A percentile compares a stretch with the other conserved stretches of the same genome.
Evolutionary conservation across 1,284 basidiomycete species (phyloP).

Genomic region (Pascua guehoae): DNA sequence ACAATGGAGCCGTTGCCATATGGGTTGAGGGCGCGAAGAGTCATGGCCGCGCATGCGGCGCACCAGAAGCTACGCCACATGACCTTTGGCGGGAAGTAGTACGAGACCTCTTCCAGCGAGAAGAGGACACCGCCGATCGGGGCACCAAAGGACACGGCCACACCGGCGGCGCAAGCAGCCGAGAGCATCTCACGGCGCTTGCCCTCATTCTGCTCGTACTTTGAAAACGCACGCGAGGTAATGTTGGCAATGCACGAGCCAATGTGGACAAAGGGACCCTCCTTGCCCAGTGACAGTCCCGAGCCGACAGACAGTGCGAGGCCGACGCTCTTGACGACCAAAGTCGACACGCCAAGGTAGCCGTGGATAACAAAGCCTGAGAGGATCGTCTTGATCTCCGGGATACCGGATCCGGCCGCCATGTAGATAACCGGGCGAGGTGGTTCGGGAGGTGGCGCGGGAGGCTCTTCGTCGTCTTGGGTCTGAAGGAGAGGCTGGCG

Average conservation of each 20-base stretch:
- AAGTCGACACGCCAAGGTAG: slow-evolving; percentile 83
- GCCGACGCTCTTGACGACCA: slow-evolving; percentile 88
- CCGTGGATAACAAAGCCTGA: slow-evolving; percentile 97
- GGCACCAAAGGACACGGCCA: slow-evolving; percentile 69
- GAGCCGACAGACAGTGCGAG: slow-evolving; percentile 86
- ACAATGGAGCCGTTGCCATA: slow-evolving; percentile 63
- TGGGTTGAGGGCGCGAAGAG: slow-evolving; percentile 82
- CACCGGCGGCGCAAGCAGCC: slow-evolving; percentile 73
- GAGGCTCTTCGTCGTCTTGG: slow-evolving; percentile 1
- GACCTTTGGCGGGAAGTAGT: slow-evolving; percentile 89
- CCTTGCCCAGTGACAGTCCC: slow-evolving; percentile 84
- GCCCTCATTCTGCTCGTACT: slow-evolving; percentile 94
- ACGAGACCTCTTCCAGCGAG: slow-evolving; percentile 89
- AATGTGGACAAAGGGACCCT: slow-evolving; percentile 96
- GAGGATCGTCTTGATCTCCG: slow-evolving; percentile 94
- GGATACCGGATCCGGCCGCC: slow-evolving; percentile 92
- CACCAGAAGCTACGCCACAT: slow-evolving; percentile 95
- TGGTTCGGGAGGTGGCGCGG: slow-evolving; percentile 10
- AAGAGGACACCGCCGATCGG: slow-evolving; percentile 91
- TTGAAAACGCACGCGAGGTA: slow-evolving; percentile 75
- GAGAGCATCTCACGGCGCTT: slow-evolving; percentile 89
- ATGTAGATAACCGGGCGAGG: slow-evolving; percentile 74
- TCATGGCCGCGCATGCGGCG: slow-evolving; percentile 88
- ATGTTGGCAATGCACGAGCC: slow-evolving; percentile 94
- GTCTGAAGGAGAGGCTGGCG: slow-evolving; percentile 23